Base-by-base conservation (phyloP, 2,329 filamentous ascomycete genomes). In the Emergomyces orientalis region DNA sequence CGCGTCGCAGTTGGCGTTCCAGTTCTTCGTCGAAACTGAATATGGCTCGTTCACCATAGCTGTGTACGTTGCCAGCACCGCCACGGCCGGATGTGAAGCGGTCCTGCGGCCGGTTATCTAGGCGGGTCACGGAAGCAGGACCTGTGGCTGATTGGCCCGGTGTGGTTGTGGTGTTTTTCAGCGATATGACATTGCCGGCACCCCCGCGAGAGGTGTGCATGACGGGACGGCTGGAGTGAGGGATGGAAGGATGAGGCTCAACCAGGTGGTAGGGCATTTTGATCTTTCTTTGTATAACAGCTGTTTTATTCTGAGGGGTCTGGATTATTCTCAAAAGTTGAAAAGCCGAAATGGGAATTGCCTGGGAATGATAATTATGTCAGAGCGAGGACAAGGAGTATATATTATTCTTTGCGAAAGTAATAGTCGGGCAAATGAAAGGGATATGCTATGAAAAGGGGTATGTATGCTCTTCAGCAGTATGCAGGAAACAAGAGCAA, bases 1-100 rank as follows among this genome's bases (percentile, higher is more conserved):
- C 78, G 43, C 81, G 77, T 63, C 80, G 78, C 65, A 83, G 76
- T 64, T 85, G 81, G 63, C 80, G 80, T 67, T 84, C 80, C 60
- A 87, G 79, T 70, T 87, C 85, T 76, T 87, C 85, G 72, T 87
- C 85, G 75, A 87, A 87, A 73, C 81, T 82, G 79, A 87, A 87
- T 72, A 87, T 86, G 70, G 82, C 79, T 49, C 83, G 79, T 68
- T 86, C 81, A 65, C 74, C 75, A 67, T 73, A 71, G 70, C 75
- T 76, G 69, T 81, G 79, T 66, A 84, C 75, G 71, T 84, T 85
- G 66, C 82, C 82, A 19, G 80, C 80, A 54, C 82, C 82, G 62
- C 83, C 83, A 58, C 82, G 80, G 63, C 82, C 82, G 43, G 78
- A 75, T 37, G 69, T 75, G 73, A 75, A 79, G 59, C 72, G 72